Percentiles rank a stretch among this genome's conserved stretches.
Evolutionary conservation across 1,139 yeast genomes (phyloP).

Genomic region (Hyphopichia wangnamkhiaoensis): DNA sequence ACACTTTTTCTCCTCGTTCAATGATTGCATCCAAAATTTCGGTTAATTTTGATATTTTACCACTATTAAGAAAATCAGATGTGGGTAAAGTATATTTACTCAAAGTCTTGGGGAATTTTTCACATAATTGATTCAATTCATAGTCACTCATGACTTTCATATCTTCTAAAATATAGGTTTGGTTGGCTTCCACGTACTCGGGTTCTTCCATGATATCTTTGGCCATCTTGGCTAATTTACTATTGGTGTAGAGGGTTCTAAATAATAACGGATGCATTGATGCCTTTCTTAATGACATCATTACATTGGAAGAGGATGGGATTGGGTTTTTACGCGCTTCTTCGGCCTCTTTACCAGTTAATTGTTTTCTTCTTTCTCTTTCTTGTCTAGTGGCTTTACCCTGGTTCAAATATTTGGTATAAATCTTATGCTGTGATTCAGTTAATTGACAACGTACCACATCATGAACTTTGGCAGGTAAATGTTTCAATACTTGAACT

Average conservation of each 20-base stretch:
- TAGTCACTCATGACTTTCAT: slow-evolving; percentile 96
- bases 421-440: slow-evolving; percentile 58
- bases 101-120: slow-evolving; percentile 67
- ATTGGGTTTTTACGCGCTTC: slow-evolving; percentile 35
- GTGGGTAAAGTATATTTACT: slow-evolving; percentile 55
- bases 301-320: slow-evolving; percentile 51
- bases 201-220: slow-evolving; percentile 78
- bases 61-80: slow-evolving; percentile 68
- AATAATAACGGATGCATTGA: slow-evolving; percentile 74
- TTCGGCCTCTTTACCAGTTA: slow-evolving; percentile 41
- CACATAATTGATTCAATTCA: slow-evolving; percentile 77
- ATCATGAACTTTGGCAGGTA: slow-evolving; percentile 73
- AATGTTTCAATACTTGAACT: slow-evolving; percentile 84
- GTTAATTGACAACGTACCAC: slow-evolving; percentile 67
- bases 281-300: slow-evolving; percentile 75
- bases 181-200: slow-evolving; percentile 73
- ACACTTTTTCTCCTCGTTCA: slow-evolving; percentile 64
- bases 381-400: slow-evolving; percentile 49
- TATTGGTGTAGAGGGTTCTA: slow-evolving; percentile 60
- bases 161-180: slow-evolving; percentile 78
- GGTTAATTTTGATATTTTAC: slow-evolving; percentile 64
- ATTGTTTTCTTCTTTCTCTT: slow-evolving; percentile 49
- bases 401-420: slow-evolving; percentile 54
- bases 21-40: slow-evolving; percentile 63
- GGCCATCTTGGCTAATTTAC: slow-evolving; percentile 64